phyloP scores from a whole-genome alignment of 2,329 filamentous ascomycete genomes.

The Teratosphaeria pseudoeucalypti region DNA sequence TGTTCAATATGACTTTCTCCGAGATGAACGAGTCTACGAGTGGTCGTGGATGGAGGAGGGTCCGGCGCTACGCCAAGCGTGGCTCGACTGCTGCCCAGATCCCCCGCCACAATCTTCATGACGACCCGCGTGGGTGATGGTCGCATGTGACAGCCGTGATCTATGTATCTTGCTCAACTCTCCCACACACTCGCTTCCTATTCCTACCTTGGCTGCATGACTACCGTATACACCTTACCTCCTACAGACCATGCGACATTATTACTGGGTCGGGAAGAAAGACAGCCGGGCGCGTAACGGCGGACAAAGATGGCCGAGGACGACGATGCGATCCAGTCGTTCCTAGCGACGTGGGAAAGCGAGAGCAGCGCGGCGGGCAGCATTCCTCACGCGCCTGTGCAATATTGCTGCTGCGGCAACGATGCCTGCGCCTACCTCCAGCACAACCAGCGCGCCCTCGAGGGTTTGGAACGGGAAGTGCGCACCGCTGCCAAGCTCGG shows the following conservation, averaged over 20 bases:
- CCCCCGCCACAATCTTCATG: background rate
- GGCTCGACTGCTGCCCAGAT: background rate
- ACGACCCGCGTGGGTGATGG: background rate
- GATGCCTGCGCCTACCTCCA: slow-evolving; percentile 67
- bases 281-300: background rate
- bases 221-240: background rate
- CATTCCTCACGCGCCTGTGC: slow-evolving; percentile 6
- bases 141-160: background rate
- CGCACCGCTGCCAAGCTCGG: slow-evolving; percentile 77
- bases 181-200: background rate
- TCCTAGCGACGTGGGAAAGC: slow-evolving; percentile 5
- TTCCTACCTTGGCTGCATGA: background rate
- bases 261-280: background rate
- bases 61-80: background rate
- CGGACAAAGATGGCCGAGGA: slow-evolving; percentile 3
- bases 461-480: slow-evolving; percentile 78
- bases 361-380: background rate
- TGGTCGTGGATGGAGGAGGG: background rate
- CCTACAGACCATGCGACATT: background rate
- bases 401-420: slow-evolving; percentile 72
- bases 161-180: background rate
- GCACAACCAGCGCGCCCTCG: slow-evolving; percentile 68
- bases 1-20: background rate
- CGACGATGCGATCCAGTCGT: slow-evolving; percentile 8
- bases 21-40: background rate